A percentile compares a stretch with the other conserved stretches of the same genome.
Evolutionary conservation across 345 rosid genomes (phyloP).

Genomic region (Citrus unshiu): DNA sequence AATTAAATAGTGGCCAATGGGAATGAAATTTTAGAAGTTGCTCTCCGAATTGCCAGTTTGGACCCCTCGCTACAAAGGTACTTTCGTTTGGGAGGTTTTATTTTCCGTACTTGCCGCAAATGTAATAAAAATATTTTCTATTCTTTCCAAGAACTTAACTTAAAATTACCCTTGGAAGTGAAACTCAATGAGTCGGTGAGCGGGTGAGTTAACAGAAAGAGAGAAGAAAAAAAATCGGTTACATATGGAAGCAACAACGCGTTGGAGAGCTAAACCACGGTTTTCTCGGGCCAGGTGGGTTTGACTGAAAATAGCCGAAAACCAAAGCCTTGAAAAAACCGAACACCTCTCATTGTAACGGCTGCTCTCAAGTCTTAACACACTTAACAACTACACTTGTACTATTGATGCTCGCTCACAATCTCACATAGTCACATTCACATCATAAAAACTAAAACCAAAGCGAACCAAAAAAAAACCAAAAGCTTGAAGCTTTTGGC

Average conservation of each 20-base stretch:
- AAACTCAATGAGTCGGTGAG: conserved; percentile 13
- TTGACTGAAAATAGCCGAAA: conserved; percentile 50
- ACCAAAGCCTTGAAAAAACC: conserved; percentile 32
- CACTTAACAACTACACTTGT: neutral
- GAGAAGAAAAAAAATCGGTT: neutral
- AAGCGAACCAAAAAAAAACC: neutral
- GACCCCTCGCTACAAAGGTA: no score
- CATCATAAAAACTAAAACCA: neutral
- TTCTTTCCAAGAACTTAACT: no score
- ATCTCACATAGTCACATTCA: neutral
- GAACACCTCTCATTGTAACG: conserved; percentile 5
- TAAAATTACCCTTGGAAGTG: conserved; percentile 1
- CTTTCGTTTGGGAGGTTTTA: no score
- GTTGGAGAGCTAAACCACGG: conserved; percentile 68
- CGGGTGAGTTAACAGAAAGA: no score
- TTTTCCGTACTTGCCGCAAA: no score
- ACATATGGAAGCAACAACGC: conserved; percentile 23
- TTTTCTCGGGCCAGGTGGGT: conserved; percentile 76
- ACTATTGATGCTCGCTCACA: neutral
- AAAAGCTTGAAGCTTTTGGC: neutral
- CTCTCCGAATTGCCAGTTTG: no score
- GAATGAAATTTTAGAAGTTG: no score
- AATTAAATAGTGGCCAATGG: no score
- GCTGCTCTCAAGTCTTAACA: conserved; percentile 5
- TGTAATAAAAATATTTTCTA: no score